These are phyloP conservation scores for Boletus reticulatus DNA, from an alignment of 768 basidiomycete genomes.

Conservation along the genomic window DNA sequence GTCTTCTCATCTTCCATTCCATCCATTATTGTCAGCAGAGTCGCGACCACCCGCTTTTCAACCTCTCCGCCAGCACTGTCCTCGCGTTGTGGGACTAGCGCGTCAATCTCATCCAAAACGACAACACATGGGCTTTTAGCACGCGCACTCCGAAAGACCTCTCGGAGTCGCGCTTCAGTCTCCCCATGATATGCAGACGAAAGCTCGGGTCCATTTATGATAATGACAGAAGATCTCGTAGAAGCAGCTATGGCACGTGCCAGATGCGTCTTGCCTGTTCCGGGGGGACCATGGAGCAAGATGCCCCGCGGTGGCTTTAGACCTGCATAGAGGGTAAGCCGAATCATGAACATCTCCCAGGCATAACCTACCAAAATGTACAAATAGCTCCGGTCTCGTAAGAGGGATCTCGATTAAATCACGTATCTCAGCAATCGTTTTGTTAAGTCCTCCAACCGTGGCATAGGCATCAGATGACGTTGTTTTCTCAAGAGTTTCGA, in stretches of 20 bases:
- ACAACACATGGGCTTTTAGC: constrained; percentile 86
- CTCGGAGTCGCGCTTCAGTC: constrained; percentile 87
- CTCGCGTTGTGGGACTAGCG: constrained; percentile 86
- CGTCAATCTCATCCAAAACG: constrained; percentile 95
- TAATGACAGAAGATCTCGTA: constrained; percentile 81
- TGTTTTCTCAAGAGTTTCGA: constrained; percentile 46
- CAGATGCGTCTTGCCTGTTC: constrained; percentile 96
- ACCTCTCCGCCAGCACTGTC: constrained; percentile 92
- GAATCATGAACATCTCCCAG: constrained; percentile 13
- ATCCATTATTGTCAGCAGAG: constrained; percentile 90
- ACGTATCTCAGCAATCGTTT: constrained; percentile 83
- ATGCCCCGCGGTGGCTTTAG: constrained; percentile 97
- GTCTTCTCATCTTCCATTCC: constrained; percentile 63
- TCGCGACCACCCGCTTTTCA: constrained; percentile 94
- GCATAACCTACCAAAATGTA: constrained; percentile 57
- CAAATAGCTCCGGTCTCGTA: constrained; percentile 76
- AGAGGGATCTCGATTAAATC: constrained; percentile 86
- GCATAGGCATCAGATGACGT: constrained; percentile 62
- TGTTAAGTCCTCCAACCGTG: constrained; percentile 82
- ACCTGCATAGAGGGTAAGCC: constrained; percentile 39
- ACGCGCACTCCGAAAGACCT: constrained; percentile 84
- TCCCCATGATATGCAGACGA: constrained; percentile 97
- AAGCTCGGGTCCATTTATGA: constrained; percentile 93
- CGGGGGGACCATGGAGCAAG: constrained; percentile 92
- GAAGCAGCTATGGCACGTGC: constrained; percentile 92